Evolutionary conservation across 805 yeast genomes (phyloP).

Genomic region (Monosporozyma siamensis): DNA sequence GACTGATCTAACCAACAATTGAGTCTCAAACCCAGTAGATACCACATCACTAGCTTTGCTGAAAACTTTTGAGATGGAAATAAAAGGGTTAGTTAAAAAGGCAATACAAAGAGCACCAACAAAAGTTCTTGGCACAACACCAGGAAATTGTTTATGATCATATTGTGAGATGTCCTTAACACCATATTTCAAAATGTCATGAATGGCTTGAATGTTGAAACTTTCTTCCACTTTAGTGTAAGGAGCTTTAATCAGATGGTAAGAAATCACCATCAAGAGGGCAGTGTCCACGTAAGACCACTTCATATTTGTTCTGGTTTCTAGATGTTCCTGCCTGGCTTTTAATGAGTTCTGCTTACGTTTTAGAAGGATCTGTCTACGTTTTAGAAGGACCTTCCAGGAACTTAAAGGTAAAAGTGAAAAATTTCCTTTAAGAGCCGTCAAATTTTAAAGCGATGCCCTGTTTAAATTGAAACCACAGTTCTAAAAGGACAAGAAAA

Average conservation of each 20-base stretch:
- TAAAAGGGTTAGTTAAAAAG: constrained; percentile 34
- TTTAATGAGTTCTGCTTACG: no score
- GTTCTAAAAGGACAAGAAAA: no score
- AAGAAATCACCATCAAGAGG: constrained; percentile 39
- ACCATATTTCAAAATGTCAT: constrained; percentile 69
- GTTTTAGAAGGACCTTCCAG: no score
- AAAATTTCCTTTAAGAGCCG: neutral
- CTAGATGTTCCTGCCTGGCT: no score
- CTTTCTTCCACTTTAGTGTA: constrained; percentile 92
- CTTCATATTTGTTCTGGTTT: constrained; percentile 10
- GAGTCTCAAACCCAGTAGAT: constrained; percentile 41
- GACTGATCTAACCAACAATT: constrained; percentile 45
- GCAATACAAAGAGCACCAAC: constrained; percentile 57
- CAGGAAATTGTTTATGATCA: constrained; percentile 78
- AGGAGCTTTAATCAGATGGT: constrained; percentile 54
- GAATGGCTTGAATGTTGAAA: constrained; percentile 81
- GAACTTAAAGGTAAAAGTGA: neutral
- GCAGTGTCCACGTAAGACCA: constrained; percentile 26
- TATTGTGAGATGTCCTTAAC: constrained; percentile 33
- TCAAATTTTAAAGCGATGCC: no score
- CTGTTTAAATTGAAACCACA: no score
- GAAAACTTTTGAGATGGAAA: constrained; percentile 8
- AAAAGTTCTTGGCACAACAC: constrained; percentile 82
- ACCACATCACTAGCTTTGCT: constrained; percentile 1
- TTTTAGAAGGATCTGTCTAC: no score